A percentile compares a stretch with the other conserved stretches of the same genome.
Evolutionary conservation across 2,329 filamentous ascomycete genomes (phyloP).

Genomic region (Exophiala sideris): DNA sequence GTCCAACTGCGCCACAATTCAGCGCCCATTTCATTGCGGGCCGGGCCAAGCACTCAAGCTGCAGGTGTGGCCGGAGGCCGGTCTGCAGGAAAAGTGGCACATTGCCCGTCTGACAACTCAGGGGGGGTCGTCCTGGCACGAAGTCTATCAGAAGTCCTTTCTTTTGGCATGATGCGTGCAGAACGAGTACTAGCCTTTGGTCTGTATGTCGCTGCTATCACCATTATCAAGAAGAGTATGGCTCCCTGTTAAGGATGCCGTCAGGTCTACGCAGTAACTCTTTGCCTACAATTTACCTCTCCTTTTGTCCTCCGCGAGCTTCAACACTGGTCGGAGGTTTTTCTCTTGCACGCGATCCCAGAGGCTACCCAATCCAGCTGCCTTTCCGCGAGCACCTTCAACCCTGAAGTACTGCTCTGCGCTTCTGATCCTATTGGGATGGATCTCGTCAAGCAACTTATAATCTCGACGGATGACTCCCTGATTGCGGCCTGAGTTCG

Average conservation of each 20-base stretch:
- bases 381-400: slow-evolving; percentile 18
- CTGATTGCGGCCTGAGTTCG: slow-evolving; percentile 39
- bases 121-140: no score
- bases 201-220: neutral
- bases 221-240: neutral
- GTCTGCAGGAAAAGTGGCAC: no score
- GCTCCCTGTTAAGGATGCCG: neutral
- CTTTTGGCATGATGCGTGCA: no score
- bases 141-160: no score
- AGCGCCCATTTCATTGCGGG: no score
- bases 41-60: no score
- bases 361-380: slow-evolving; percentile 18
- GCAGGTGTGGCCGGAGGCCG: no score
- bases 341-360: slow-evolving; percentile 24
- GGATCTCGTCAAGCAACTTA: slow-evolving; percentile 50
- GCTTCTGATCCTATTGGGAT: slow-evolving; percentile 47
- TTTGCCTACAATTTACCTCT: slow-evolving; percentile 16
- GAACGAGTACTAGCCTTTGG: no score
- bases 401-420: slow-evolving; percentile 50
- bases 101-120: no score
- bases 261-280: neutral
- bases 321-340: slow-evolving; percentile 24
- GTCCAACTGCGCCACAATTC: slow-evolving; percentile 8
- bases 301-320: slow-evolving; percentile 20
- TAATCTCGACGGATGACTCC: slow-evolving; percentile 49